Evolutionary conservation across 2,329 filamentous ascomycete genomes (phyloP).

Genomic region (Pyrenophora seminiperda): DNA sequence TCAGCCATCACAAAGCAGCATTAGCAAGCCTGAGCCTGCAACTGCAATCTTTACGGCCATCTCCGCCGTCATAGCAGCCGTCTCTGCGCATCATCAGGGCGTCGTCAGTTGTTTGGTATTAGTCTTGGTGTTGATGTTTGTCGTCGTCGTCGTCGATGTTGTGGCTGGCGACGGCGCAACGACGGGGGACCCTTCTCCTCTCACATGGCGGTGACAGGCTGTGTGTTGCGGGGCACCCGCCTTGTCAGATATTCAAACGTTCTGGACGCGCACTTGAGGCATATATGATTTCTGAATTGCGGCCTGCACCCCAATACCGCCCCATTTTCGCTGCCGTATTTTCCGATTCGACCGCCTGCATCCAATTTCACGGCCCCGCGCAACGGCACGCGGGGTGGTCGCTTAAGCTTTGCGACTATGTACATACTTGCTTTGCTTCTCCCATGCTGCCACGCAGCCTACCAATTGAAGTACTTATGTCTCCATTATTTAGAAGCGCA

Average conservation of each 20-base stretch:
- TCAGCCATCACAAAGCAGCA: conserved; percentile 43
- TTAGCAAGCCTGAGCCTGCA: background rate
- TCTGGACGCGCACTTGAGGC: conserved; percentile 12
- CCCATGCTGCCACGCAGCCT: no score
- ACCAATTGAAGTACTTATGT: no score
- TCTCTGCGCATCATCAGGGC: conserved; percentile 4
- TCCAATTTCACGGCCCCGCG: conserved; percentile 14
- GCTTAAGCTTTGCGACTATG: conserved; percentile 6
- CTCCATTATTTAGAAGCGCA: no score
- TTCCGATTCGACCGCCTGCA: conserved; percentile 16
- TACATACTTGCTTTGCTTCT: background rate
- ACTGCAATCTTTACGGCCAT: background rate
- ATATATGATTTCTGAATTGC: conserved; percentile 14
- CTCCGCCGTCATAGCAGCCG: background rate
- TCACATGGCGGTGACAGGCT: background rate
- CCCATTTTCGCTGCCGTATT: conserved; percentile 5
- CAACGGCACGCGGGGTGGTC: conserved; percentile 21
- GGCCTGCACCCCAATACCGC: background rate
- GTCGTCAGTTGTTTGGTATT: background rate
- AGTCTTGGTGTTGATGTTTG: no score
- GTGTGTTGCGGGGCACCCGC: conserved; percentile 19
- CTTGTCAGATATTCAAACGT: background rate
- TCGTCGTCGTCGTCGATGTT: no score
- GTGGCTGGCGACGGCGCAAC: no score
- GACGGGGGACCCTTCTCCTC: no score